phyloP scores from a whole-genome alignment of 2,329 filamentous ascomycete genomes.

The Beauveria rudraprayagi region DNA sequence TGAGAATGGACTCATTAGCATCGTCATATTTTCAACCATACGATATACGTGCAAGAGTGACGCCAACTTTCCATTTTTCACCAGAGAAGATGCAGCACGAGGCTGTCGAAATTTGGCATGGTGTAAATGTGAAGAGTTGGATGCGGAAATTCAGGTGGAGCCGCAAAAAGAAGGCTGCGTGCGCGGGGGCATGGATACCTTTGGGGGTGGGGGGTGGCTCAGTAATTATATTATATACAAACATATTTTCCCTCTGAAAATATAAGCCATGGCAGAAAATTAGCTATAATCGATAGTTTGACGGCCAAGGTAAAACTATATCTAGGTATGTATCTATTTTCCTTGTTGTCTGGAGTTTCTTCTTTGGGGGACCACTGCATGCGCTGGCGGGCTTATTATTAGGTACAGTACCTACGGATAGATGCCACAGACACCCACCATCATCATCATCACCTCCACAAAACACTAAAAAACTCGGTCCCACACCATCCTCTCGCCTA shows the following conservation, averaged over 20 bases:
- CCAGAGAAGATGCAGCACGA: background rate
- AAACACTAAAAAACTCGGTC: background rate
- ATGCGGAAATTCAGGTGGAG: slow-evolving; percentile 1
- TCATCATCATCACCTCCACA: background rate
- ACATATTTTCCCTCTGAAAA: too few species aligned
- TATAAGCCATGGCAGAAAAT: too few species aligned
- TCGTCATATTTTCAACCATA: too few species aligned
- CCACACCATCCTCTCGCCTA: slow-evolving; percentile 4
- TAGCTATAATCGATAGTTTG: too few species aligned
- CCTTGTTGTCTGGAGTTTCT: too few species aligned
- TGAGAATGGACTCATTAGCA: too few species aligned
- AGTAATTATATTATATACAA: background rate
- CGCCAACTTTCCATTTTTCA: background rate
- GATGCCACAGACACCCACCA: background rate
- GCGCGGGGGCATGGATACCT: background rate
- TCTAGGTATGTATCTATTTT: too few species aligned
- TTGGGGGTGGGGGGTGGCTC: background rate
- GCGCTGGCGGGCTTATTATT: background rate
- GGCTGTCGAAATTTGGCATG: background rate
- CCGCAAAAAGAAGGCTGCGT: background rate
- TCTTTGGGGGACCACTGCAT: background rate
- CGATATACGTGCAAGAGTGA: background rate
- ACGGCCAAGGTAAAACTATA: too few species aligned
- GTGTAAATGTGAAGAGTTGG: background rate
- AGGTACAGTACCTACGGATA: too few species aligned